Conservation (phyloP, 2,329 filamentous ascomycete species). For the Xenoacremonium recifei region DNA sequence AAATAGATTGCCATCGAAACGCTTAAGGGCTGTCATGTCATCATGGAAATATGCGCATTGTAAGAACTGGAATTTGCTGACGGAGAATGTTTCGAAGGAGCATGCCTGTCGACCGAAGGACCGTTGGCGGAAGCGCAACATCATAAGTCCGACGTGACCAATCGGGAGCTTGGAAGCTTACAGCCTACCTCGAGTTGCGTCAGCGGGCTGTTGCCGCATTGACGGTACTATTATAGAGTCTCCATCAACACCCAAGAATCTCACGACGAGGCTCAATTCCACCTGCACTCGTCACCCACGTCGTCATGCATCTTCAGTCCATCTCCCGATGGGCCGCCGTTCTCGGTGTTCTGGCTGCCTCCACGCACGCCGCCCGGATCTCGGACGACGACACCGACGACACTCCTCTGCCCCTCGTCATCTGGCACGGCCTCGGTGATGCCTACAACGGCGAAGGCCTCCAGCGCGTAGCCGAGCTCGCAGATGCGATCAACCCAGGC, state of each 20-base stretch:
- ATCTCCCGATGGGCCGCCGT: constrained; percentile 27
- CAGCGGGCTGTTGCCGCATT: neutral
- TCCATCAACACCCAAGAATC: constrained; percentile 1
- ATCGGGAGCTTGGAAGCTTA: constrained; percentile 1
- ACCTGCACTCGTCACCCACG: neutral
- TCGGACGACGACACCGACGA: constrained; percentile 45
- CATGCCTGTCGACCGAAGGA: no score
- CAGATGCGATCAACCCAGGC: constrained; percentile 71
- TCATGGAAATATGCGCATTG: no score
- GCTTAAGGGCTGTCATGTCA: no score
- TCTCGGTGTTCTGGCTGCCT: constrained; percentile 29
- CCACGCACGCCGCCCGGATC: constrained; percentile 18
- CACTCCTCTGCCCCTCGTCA: constrained; percentile 81
- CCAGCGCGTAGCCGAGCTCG: constrained; percentile 66
- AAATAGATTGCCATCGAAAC: neutral
- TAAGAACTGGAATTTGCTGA: no score
- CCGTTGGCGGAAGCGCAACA: no score
- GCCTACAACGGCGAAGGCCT: constrained; percentile 76
- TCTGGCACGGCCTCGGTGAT: constrained; percentile 88
- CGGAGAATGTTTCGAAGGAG: no score
- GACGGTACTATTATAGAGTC: neutral
- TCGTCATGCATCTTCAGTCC: constrained; percentile 17
- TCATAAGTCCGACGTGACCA: constrained; percentile 5
- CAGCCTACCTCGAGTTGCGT: neutral
- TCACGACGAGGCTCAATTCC: neutral